Percentiles rank a stretch among this genome's conserved stretches.
Evolutionary conservation across 176 grass and related monocot genomes (phyloP).

Genomic region (Themeda triandra): DNA sequence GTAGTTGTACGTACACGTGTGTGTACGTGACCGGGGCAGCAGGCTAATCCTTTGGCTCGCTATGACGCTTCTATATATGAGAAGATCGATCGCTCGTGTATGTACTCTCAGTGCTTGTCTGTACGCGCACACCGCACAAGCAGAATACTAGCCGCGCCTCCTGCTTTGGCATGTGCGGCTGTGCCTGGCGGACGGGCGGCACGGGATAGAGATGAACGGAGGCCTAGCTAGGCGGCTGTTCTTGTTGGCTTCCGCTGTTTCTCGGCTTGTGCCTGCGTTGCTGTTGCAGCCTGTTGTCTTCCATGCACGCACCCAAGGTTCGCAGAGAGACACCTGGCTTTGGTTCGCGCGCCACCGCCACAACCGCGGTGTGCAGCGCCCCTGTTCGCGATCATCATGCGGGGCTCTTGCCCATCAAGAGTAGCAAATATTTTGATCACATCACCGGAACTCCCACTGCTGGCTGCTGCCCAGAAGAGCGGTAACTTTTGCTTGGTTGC

Average conservation of each 20-base stretch:
- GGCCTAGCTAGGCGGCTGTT: background rate
- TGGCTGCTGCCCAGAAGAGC: background rate
- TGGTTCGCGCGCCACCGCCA: background rate
- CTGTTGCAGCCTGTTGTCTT: background rate
- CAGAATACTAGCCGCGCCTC: no score
- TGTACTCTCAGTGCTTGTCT: no score
- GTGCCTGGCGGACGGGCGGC: background rate
- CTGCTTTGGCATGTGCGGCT: background rate
- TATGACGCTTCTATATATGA: background rate
- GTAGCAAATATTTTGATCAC: no score
- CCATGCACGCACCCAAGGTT: background rate
- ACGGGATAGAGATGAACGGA: background rate
- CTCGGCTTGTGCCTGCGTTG: background rate
- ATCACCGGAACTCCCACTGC: background rate
- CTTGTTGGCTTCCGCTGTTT: background rate
- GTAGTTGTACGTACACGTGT: background rate
- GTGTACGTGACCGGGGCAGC: background rate
- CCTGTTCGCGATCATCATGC: no score
- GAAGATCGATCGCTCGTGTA: background rate
- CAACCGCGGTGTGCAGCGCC: background rate
- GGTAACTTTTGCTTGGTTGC: no score
- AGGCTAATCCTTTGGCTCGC: background rate
- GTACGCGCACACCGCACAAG: no score
- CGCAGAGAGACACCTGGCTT: constrained; percentile 5
- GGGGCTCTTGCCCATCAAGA: no score